A percentile compares a stretch with the other conserved stretches of the same genome.
Evolutionary conservation across 83 land plant genomes (phyloP).

Genomic region (Isoetes engelmannii): DNA sequence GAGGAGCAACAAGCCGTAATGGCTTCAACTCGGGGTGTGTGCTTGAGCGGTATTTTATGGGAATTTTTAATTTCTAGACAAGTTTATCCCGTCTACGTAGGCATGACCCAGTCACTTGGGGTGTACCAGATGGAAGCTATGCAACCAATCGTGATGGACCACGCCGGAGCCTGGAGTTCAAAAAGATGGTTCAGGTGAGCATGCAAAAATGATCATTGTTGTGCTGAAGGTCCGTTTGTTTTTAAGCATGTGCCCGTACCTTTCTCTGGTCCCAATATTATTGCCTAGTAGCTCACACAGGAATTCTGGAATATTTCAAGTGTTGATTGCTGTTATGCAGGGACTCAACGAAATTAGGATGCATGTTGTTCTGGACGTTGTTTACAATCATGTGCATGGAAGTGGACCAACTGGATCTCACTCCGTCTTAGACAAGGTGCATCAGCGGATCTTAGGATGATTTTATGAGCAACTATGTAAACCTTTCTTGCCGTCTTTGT

Average conservation of each 20-base stretch:
- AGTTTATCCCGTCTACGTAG: slow-evolving; percentile 27
- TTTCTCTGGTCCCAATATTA: too few species aligned
- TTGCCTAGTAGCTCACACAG: too few species aligned
- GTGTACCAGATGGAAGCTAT: slow-evolving; percentile 97
- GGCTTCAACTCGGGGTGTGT: slow-evolving; percentile 90
- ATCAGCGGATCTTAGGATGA: not conserved
- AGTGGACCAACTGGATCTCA: slow-evolving; percentile 67
- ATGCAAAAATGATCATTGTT: not conserved
- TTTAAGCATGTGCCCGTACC: not conserved
- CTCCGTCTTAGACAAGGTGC: slow-evolving; percentile 90
- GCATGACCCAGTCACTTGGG: slow-evolving; percentile 91
- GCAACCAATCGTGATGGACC: slow-evolving; percentile 73
- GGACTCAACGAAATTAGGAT: slow-evolving; percentile 74
- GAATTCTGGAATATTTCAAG: too few species aligned
- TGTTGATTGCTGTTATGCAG: slow-evolving; percentile 21
- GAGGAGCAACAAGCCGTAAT: slow-evolving; percentile 79
- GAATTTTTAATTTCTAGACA: not conserved
- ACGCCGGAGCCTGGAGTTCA: slow-evolving; percentile 62
- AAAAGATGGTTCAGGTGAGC: slow-evolving; percentile 84
- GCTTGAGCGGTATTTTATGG: not conserved
- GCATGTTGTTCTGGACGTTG: slow-evolving; percentile 91
- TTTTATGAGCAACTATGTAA: too few species aligned
- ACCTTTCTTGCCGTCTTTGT: too few species aligned
- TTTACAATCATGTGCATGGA: slow-evolving; percentile 83
- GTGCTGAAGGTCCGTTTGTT: not conserved